Percentiles rank a stretch among this genome's conserved stretches.
Evolutionary conservation across 176 grass and related monocot species (phyloP).

Genomic region (Aegilops speltoides): DNA sequence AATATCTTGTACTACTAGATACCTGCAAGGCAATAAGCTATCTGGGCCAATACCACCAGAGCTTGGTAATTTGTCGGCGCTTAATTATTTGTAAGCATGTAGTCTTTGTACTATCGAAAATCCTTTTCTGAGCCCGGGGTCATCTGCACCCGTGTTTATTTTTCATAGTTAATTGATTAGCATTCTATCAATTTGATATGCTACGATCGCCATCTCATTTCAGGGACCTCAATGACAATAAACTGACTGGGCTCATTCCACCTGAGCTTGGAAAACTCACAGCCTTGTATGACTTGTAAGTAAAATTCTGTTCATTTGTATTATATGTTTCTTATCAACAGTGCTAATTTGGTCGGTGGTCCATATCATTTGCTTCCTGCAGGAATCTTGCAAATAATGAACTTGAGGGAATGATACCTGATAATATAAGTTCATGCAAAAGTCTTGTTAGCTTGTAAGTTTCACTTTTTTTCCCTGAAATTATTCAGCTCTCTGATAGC

Average conservation of each 20-base stretch:
- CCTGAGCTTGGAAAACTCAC: conserved; percentile 86
- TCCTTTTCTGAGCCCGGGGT: no score
- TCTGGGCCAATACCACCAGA: conserved; percentile 80
- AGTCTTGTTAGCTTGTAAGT: conserved; percentile 98
- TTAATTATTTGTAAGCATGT: conserved; percentile 83
- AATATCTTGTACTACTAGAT: conserved; percentile 38
- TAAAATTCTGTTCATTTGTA: background rate
- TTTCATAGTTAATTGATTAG: background rate
- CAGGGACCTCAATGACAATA: conserved; percentile 93
- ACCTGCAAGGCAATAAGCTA: conserved; percentile 82
- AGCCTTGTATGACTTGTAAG: conserved; percentile 93
- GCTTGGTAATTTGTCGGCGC: conserved; percentile 89
- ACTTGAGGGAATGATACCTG: conserved; percentile 81
- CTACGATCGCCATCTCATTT: conserved; percentile 4
- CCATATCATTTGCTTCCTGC: conserved; percentile 3
- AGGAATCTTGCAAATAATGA: conserved; percentile 92
- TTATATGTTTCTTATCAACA: conserved; percentile 7
- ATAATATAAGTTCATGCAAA: conserved; percentile 82
- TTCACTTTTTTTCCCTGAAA: background rate
- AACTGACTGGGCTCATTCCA: conserved; percentile 73
- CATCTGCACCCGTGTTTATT: no score
- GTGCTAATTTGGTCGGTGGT: background rate
- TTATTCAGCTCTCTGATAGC: conserved; percentile 7
- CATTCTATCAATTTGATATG: background rate
- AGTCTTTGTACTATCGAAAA: background rate